A percentile compares a stretch with the other conserved stretches of the same genome.
Conservation (phyloP, 345 rosid genomes). For the Boechera stricta region DNA sequence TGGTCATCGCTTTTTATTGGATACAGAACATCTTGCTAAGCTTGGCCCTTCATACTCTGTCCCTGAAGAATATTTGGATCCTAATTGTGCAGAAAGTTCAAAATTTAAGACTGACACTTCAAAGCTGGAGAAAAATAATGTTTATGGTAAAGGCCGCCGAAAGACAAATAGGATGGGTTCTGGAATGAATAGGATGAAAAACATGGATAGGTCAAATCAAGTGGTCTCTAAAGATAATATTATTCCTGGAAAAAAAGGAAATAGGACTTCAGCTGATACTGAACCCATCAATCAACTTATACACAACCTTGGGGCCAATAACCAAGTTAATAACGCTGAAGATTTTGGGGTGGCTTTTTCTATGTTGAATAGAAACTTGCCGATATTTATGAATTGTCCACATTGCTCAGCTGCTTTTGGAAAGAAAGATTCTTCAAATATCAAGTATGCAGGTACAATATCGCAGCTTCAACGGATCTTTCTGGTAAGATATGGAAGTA, state of each 20-base stretch:
- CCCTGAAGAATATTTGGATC: constrained; percentile 48
- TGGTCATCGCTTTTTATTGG: constrained; percentile 82
- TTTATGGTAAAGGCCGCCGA: constrained; percentile 54
- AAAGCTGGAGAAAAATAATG: constrained; percentile 51
- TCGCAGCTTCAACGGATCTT: constrained; percentile 87
- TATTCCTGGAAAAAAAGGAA: constrained; percentile 48
- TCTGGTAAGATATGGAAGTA: constrained; percentile 54
- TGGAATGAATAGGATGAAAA: constrained; percentile 54
- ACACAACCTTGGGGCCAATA: constrained; percentile 48
- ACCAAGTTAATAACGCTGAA: constrained; percentile 54
- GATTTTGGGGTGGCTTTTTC: constrained; percentile 57
- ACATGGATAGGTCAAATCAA: constrained; percentile 53
- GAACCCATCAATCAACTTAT: constrained; percentile 42
- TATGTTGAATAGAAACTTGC: constrained; percentile 71
- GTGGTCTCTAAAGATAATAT: constrained; percentile 47
- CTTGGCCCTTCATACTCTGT: constrained; percentile 61
- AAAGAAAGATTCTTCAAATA: constrained; percentile 53
- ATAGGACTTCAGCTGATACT: constrained; percentile 40
- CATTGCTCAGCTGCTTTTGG: constrained; percentile 54
- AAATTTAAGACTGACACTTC: constrained; percentile 47
- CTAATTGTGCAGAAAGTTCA: constrained; percentile 46
- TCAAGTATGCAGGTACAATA: constrained; percentile 66
- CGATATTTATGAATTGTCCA: constrained; percentile 74
- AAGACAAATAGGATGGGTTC: constrained; percentile 51
- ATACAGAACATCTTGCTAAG: constrained; percentile 61